Base-by-base conservation (phyloP, 73 alveolate genomes). In the Paramecium biaurelia region DNA sequence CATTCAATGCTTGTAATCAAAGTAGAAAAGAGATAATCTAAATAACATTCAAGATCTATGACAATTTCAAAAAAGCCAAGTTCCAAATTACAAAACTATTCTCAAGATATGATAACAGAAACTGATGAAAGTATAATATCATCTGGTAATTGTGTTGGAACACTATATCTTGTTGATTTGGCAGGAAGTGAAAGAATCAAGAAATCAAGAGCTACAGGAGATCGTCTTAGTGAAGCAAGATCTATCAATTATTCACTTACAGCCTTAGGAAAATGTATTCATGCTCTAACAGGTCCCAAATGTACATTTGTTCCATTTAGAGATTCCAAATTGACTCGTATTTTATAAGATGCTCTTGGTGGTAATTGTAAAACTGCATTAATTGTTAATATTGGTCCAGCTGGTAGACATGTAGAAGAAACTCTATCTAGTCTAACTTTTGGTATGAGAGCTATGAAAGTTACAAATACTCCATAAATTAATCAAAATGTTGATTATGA, bases 131-230 rank as follows among this genome's bases (percentile, higher is more conserved):
- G 56, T 38, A 53, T 53, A n/a, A 4, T 53, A n/a, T 20, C 26
- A 4, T 53, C 68, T 18, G 68, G 68, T 5, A 26, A 21, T 38
- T 21, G 76, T 43, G 56, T 79, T n/a, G 98, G 99, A 11, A 92
- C 95, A 38, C 90, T 98, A 34, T 93, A 97, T 89, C 92, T 98
- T 74, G 98, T 98, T 11, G 99, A 98, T 93, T 92, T 98, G 38
- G 99, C 99, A 49, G 99, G 99, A 24, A 97, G 99, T 92, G 99
- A 98, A 92, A 96, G 99, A 93, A 95, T 98, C 24, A 93, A 94
- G 26, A 95, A 97, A 86, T 92, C 99, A 38, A 90, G 95, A 63
- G 96, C 96, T 14, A 96, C 95, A 34, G 99, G 98, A 6, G 97
- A 90, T n/a, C 93, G 99, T 85, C 93, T 97, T 21, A 97, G 97